A percentile compares a stretch with the other conserved stretches of the same genome.
Conservation (phyloP, 176 grass and related monocot genomes). For the Musa troglodytarum region DNA sequence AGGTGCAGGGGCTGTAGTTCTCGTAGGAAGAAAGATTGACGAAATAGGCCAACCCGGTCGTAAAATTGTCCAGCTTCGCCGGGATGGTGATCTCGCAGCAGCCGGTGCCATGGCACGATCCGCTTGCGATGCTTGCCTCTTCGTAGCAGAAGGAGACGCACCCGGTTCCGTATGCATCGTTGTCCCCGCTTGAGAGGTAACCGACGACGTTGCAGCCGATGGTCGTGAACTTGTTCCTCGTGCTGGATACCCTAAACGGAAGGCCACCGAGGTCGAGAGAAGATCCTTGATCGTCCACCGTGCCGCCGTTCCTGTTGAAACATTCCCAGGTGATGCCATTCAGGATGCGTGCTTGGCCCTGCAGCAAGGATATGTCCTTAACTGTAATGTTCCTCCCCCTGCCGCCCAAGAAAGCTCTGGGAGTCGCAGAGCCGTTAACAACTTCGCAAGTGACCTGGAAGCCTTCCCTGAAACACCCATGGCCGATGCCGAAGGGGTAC, state of each 20-base stretch:
- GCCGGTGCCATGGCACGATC: background rate
- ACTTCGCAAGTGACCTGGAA: background rate
- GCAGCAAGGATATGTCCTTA: background rate
- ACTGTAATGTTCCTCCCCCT: background rate
- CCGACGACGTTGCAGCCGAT: background rate
- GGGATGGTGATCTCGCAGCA: background rate
- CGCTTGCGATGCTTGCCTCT: background rate
- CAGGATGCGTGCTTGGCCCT: background rate
- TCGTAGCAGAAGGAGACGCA: background rate
- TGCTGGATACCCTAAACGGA: background rate
- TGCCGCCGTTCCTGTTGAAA: background rate
- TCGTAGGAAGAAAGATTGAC: too few species aligned
- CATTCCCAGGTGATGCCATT: background rate
- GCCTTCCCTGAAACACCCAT: background rate
- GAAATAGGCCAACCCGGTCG: background rate
- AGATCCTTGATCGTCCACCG: fast-evolving
- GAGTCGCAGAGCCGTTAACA: background rate
- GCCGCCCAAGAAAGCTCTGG: background rate
- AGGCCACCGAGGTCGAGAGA: background rate
- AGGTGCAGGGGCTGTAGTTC: background rate
- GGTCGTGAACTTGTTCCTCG: background rate
- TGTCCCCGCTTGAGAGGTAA: background rate
- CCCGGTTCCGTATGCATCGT: background rate
- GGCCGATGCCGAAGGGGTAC: background rate
- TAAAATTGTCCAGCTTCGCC: background rate